phyloP scores from a whole-genome alignment of 768 basidiomycete genomes.

The Mrakia gelida region DNA sequence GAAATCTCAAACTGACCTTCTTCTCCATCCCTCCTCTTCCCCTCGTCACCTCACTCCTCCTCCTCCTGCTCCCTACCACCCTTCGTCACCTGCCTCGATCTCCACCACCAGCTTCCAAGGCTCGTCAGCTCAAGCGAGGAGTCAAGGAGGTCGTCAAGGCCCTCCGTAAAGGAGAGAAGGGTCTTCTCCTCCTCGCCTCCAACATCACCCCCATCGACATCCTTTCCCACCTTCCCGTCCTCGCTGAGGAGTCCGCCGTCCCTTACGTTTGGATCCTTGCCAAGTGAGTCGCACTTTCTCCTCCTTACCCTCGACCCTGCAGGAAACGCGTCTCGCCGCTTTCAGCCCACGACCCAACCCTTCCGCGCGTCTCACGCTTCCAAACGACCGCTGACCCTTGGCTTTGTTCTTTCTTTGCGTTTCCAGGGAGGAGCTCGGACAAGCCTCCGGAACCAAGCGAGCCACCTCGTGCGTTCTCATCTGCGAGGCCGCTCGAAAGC shows the following conservation, averaged over 20 bases:
- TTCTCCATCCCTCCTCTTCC: conserved; percentile 38
- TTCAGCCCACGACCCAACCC: conserved; percentile 6
- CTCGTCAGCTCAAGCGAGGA: conserved; percentile 90
- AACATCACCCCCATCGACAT: conserved; percentile 99
- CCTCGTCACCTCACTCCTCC: background rate
- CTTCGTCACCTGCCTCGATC: background rate
- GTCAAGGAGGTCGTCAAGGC: conserved; percentile 99
- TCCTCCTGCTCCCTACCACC: background rate
- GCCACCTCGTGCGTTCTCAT: conserved; percentile 98
- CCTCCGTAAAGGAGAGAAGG: conserved; percentile 94
- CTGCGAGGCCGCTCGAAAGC: conserved; percentile 61
- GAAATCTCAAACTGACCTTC: background rate
- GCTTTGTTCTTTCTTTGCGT: background rate
- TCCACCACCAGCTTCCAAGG: conserved; percentile 68
- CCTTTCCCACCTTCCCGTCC: conserved; percentile 89
- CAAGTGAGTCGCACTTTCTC: conserved; percentile 38
- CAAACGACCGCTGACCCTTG: background rate
- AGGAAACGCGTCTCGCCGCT: background rate
- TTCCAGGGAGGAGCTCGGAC: conserved; percentile 84
- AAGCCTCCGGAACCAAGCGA: conserved; percentile 92
- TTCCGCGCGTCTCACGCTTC: conserved; percentile 46
- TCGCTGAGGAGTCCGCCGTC: conserved; percentile 78
- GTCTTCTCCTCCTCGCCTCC: conserved; percentile 85
- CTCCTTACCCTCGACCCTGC: background rate
- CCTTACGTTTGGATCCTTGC: conserved; percentile 46